A percentile compares a stretch with the other conserved stretches of the same genome.
Evolutionary conservation across 495 filamentous ascomycete genomes (phyloP).

Genomic region (Saxophila tyrrhenica): DNA sequence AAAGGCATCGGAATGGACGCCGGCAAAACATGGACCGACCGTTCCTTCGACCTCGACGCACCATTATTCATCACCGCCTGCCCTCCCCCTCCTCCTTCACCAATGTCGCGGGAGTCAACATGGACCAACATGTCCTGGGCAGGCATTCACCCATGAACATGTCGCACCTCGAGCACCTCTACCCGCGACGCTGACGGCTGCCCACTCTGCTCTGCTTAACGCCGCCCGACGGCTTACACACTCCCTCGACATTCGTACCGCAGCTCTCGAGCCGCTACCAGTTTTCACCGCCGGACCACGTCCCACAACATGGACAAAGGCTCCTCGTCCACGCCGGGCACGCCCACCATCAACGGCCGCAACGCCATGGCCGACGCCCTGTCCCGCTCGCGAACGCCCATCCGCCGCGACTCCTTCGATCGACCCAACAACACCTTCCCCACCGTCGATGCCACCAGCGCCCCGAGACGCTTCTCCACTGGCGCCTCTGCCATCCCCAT

Average conservation of each 20-base stretch:
- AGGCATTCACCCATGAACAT: neutral
- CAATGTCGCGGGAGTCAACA: neutral
- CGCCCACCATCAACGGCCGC: neutral
- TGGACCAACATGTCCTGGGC: neutral
- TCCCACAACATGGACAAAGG: neutral
- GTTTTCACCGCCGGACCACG: neutral
- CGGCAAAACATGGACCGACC: neutral
- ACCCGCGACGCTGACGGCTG: neutral
- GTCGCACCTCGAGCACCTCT: neutral
- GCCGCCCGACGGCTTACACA: neutral
- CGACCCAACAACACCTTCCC: constrained; percentile 11
- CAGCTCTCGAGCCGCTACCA: neutral
- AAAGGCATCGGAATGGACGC: neutral
- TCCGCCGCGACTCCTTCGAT: constrained; percentile 22
- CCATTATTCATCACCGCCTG: neutral
- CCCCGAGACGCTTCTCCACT: constrained; percentile 18
- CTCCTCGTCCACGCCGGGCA: neutral
- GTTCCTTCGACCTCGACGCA: neutral
- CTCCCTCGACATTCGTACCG: neutral
- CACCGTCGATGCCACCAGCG: constrained; percentile 12
- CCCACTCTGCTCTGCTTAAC: neutral
- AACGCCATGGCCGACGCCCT: constrained; percentile 12
- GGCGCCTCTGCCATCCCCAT: constrained; percentile 18
- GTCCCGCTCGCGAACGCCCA: constrained; percentile 9
- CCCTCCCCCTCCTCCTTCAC: neutral